These are phyloP conservation scores for Nigrospora osmanthi DNA, from an alignment of 2,329 filamentous ascomycete genomes.

Conservation along the genomic window DNA sequence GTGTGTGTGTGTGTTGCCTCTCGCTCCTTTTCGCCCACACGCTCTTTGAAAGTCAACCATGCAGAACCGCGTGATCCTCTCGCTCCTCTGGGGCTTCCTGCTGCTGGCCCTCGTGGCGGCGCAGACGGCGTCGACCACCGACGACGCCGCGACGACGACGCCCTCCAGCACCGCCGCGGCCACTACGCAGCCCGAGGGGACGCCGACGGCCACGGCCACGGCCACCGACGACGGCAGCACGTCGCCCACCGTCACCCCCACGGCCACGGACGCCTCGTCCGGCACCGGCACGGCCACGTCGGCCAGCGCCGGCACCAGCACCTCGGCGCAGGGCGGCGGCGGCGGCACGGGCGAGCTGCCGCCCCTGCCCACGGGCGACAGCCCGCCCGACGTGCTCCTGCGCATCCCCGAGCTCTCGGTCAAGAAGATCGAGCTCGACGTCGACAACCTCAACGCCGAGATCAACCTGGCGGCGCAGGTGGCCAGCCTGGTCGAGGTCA, in stretches of 20 bases:
- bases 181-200: not conserved
- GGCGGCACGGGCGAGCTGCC: constrained; percentile 11
- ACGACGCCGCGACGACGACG: constrained; percentile 5
- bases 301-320: constrained; percentile 4
- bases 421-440: constrained; percentile 50
- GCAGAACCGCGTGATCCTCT: constrained; percentile 11
- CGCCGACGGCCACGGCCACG: constrained; percentile 3
- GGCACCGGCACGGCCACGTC: constrained; percentile 3
- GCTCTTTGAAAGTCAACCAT: constrained; percentile 11
- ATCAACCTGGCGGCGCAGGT: constrained; percentile 53
- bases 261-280: constrained; percentile 1
- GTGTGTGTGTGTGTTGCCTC: constrained; percentile 6
- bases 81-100: constrained; percentile 20
- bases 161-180: constrained; percentile 8
- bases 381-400: constrained; percentile 48
- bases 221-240: no score
- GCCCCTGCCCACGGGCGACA: constrained; percentile 8
- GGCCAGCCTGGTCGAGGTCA: constrained; percentile 47
- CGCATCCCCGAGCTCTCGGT: constrained; percentile 51
- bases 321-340: constrained; percentile 10
- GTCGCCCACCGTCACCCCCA: no score
- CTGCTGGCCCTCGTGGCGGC: constrained; percentile 20
- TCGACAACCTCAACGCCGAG: constrained; percentile 50
- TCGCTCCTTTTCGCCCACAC: constrained; percentile 9
- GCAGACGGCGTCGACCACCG: constrained; percentile 21